A percentile compares a stretch with the other conserved stretches of the same genome.
phyloP scores from a whole-genome alignment of 2,329 filamentous ascomycete genomes.

The Alternaria brassicae region DNA sequence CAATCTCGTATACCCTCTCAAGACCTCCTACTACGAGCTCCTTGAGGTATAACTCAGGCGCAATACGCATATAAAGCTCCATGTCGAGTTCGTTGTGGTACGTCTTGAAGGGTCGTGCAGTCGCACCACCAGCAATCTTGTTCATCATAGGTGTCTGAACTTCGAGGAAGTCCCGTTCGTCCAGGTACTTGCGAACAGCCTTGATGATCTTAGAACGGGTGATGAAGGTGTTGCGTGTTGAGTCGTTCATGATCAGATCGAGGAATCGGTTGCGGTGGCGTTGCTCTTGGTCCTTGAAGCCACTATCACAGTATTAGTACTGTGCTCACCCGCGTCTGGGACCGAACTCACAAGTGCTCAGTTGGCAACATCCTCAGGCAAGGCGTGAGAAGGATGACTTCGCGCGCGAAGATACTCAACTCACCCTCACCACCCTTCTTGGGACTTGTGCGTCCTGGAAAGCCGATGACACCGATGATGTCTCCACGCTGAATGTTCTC shows the following conservation, averaged over 20 bases:
- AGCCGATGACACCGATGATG: slow-evolving; percentile 87
- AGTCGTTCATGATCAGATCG: slow-evolving; percentile 96
- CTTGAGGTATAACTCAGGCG: slow-evolving; percentile 96
- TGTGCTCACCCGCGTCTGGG: neutral
- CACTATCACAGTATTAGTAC: slow-evolving; percentile 60
- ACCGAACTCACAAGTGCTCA: slow-evolving; percentile 57
- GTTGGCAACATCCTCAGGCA: slow-evolving; percentile 90
- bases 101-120: slow-evolving; percentile 91
- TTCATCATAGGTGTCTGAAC: slow-evolving; percentile 98
- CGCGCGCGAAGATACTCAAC: slow-evolving; percentile 88
- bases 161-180: slow-evolving; percentile 86
- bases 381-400: slow-evolving; percentile 85
- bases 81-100: slow-evolving; percentile 96
- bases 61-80: slow-evolving; percentile 93
- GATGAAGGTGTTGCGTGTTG: slow-evolving; percentile 80
- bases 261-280: slow-evolving; percentile 92
- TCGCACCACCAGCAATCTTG: slow-evolving; percentile 91
- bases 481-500: slow-evolving; percentile 89
- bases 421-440: slow-evolving; percentile 92
- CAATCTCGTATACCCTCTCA: slow-evolving; percentile 94
- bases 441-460: slow-evolving; percentile 83
- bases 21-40: slow-evolving; percentile 93
- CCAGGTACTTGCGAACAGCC: slow-evolving; percentile 88
- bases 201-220: slow-evolving; percentile 86
- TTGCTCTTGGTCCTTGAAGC: slow-evolving; percentile 94